phyloP scores from a whole-genome alignment of 2,329 filamentous ascomycete species.

The Aotearoamyces nothofagi region DNA sequence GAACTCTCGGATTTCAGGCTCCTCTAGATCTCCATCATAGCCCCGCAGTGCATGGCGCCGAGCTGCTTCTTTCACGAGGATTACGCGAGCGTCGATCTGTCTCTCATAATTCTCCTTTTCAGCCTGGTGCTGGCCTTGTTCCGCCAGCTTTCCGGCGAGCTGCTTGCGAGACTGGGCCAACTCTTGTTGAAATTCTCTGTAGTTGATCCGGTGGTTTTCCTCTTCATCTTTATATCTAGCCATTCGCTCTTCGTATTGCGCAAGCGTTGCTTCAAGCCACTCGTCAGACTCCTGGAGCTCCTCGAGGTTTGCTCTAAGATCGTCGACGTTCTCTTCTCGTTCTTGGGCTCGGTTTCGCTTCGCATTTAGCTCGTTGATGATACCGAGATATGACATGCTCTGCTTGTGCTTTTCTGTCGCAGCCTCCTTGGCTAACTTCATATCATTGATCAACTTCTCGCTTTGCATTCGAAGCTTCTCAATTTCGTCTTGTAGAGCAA shows the following conservation, averaged over 20 bases:
- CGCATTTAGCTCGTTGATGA: constrained; percentile 59
- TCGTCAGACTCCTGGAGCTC: constrained; percentile 68
- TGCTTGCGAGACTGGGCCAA: constrained; percentile 28
- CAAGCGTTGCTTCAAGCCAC: constrained; percentile 54
- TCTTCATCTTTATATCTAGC: constrained; percentile 47
- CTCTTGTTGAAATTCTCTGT: constrained; percentile 44
- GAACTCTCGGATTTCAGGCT: constrained; percentile 61
- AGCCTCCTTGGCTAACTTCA: constrained; percentile 36
- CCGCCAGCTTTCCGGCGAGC: constrained; percentile 37
- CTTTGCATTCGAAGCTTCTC: constrained; percentile 43
- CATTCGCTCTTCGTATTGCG: constrained; percentile 66
- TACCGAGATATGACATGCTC: constrained; percentile 57
- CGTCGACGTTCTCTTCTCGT: constrained; percentile 53
- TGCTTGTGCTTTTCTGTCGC: constrained; percentile 55
- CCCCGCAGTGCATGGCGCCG: constrained; percentile 66
- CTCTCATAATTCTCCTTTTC: constrained; percentile 79
- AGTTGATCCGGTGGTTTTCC: constrained; percentile 45
- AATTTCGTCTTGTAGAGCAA: constrained; percentile 51
- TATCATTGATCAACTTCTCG: constrained; percentile 40
- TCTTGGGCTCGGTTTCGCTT: constrained; percentile 63
- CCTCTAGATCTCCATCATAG: constrained; percentile 65
- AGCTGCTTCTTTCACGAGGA: constrained; percentile 66
- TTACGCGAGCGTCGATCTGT: constrained; percentile 55
- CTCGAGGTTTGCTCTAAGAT: constrained; percentile 56
- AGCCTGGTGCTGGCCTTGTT: constrained; percentile 67